phyloP scores from a whole-genome alignment of 441 rosid genomes.

The Heliophila coronopifolia region DNA sequence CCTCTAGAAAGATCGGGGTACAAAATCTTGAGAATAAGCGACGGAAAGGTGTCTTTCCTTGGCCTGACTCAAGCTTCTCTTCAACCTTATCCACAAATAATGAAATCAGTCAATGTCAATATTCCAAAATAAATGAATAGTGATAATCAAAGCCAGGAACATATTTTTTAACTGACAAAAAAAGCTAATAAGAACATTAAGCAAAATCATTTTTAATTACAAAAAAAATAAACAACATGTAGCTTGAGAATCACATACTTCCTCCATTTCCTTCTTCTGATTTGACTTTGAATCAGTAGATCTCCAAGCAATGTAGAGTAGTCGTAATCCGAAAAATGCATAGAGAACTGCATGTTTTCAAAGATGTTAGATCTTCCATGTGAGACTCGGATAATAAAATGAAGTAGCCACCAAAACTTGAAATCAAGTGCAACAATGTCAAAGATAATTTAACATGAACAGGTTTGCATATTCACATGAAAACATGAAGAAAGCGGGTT shows the following conservation, averaged over 20 bases:
- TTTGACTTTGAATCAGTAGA: slow-evolving; percentile 73
- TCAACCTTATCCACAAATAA: slow-evolving; percentile 54
- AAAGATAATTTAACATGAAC: background rate
- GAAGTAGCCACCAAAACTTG: slow-evolving; percentile 2
- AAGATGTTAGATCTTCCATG: slow-evolving; percentile 7
- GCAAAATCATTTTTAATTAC: background rate
- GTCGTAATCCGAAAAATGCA: slow-evolving; percentile 79
- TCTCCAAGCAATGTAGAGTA: slow-evolving; percentile 97
- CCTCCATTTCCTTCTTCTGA: slow-evolving; percentile 96
- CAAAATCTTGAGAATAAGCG: slow-evolving; percentile 92
- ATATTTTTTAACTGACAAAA: no score
- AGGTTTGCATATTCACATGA: background rate
- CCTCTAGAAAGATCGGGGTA: slow-evolving; percentile 96
- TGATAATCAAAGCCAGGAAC: no score
- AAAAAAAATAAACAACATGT: background rate
- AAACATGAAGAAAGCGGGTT: background rate
- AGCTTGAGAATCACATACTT: slow-evolving; percentile 43
- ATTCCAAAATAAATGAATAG: no score
- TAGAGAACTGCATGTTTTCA: slow-evolving; percentile 64
- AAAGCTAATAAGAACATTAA: background rate
- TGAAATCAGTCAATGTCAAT: slow-evolving; percentile 9
- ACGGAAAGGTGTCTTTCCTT: slow-evolving; percentile 70
- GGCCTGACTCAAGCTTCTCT: slow-evolving; percentile 90
- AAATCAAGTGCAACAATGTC: background rate
- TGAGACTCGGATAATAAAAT: background rate